Percentiles rank a stretch among this genome's conserved stretches.
phyloP scores from a whole-genome alignment of 805 yeast genomes.

The Candida rishiriensis region DNA sequence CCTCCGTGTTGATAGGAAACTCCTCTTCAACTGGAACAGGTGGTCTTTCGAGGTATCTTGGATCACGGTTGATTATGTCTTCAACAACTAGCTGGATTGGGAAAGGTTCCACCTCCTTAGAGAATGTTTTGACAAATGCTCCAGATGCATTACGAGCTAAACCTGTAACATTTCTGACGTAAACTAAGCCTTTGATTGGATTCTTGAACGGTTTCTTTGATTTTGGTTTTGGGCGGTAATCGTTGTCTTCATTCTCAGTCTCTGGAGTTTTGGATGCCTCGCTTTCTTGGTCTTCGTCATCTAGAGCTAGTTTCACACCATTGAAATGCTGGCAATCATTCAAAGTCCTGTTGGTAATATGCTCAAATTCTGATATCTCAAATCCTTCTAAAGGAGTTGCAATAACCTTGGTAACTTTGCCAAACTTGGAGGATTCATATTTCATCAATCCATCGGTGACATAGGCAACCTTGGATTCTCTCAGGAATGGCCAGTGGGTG shows the following conservation, averaged over 20 bases:
- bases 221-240: background rate
- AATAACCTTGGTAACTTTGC: slow-evolving; percentile 23
- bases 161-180: slow-evolving; percentile 76
- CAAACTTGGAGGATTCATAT: slow-evolving; percentile 39
- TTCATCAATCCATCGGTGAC: slow-evolving; percentile 52
- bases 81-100: slow-evolving; percentile 85
- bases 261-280: slow-evolving; percentile 1
- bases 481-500: slow-evolving; percentile 86
- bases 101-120: slow-evolving; percentile 45
- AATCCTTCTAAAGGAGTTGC: slow-evolving; percentile 41
- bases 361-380: slow-evolving; percentile 43
- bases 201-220: slow-evolving; percentile 5
- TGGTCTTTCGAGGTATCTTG: slow-evolving; percentile 63
- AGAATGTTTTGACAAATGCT: slow-evolving; percentile 70
- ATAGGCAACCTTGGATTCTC: slow-evolving; percentile 68
- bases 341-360: slow-evolving; percentile 35
- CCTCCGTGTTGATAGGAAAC: slow-evolving; percentile 68
- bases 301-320: slow-evolving; percentile 39
- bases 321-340: slow-evolving; percentile 43
- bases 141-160: slow-evolving; percentile 66
- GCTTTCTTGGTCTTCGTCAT: slow-evolving; percentile 6
- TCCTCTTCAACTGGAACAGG: slow-evolving; percentile 79
- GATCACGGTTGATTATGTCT: slow-evolving; percentile 66
- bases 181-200: slow-evolving; percentile 52
- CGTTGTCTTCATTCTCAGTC: slow-evolving; percentile 2